Base-by-base conservation (phyloP, 2,329 filamentous ascomycete genomes). In the Sclerotinia minor region DNA sequence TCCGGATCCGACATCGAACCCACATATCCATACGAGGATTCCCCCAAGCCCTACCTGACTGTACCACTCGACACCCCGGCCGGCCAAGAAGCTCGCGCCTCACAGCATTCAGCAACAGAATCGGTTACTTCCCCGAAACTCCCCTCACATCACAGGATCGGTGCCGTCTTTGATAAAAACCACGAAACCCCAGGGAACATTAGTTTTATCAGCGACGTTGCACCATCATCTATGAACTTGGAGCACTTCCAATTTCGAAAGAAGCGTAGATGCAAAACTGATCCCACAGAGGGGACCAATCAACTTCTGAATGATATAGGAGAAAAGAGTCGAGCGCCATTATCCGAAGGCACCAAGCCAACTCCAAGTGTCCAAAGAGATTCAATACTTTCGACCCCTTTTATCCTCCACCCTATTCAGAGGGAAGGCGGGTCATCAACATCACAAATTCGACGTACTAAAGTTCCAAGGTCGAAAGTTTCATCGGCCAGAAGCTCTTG, bases 211-310 rank as follows among this genome's bases (percentile, higher is more conserved):
- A 76, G 73, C 17, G 72, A 75, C 44, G 67, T 76, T 45, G 75
- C 72, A 21, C 75, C 75, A 19, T 76, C 75, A 45, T 76, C 74
- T 26, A 64, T 70, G 64, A 70, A 76, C 68, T 11, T 76, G 11
- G 75, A 74, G 52, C 71, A 72, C 50, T 77, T 77, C 60, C 68
- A 73, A 24, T 76, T 72, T 57, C 70, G 69, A 44, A 75, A 74
- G 52, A 76, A 72, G 65, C 58, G 68, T 61, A 55, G 19, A 49
- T 54, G 45, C 35, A 55, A 50, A n/a, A 45, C 38, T 35, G 7
- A 45, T 57, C 19, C 67, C 15, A 21, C 53, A 24, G 29, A 65
- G 15, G 7, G 35, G 19, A n/a, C 41, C 13, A 8, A 24, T 41
- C 57, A 45, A 15, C 32, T 47, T 17, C 32, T 35, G 13, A 21